Percentiles rank a stretch among this genome's conserved stretches.
phyloP scores from a whole-genome alignment of 2,329 filamentous ascomycete species.

The Botrytis squamosa region DNA sequence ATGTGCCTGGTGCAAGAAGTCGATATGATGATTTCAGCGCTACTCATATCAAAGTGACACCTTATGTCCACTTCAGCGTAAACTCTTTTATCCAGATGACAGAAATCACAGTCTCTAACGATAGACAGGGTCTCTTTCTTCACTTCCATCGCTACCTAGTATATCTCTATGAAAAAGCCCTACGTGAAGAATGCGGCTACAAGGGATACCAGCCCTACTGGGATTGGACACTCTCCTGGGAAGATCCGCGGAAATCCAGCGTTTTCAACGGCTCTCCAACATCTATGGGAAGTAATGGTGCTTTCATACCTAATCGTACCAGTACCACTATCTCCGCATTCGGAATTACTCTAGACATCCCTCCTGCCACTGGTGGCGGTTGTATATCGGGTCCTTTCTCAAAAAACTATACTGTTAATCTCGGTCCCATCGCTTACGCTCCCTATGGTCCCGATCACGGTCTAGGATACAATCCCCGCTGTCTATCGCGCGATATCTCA shows the following conservation, averaged over 20 bases:
- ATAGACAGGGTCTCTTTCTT: constrained; percentile 23
- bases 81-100: not conserved
- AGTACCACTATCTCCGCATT: constrained; percentile 34
- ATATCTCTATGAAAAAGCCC: constrained; percentile 45
- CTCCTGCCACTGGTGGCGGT: constrained; percentile 54
- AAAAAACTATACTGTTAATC: constrained; percentile 4
- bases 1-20: constrained; percentile 29
- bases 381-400: constrained; percentile 39
- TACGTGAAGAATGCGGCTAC: constrained; percentile 47
- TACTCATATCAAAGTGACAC: constrained; percentile 41
- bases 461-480: constrained; percentile 14
- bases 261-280: constrained; percentile 55
- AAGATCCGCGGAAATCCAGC: constrained; percentile 48
- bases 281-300: constrained; percentile 51
- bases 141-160: constrained; percentile 44
- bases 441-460: not conserved
- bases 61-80: constrained; percentile 34
- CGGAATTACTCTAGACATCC: constrained; percentile 37
- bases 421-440: constrained; percentile 7
- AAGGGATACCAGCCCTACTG: constrained; percentile 42
- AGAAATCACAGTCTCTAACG: not conserved
- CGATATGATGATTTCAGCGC: constrained; percentile 43
- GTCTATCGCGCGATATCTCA: constrained; percentile 9
- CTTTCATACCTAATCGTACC: constrained; percentile 34
- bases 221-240: constrained; percentile 11